Base-by-base conservation (phyloP, 2,329 filamentous ascomycete species). In the Ramularia collo-cygni region DNA sequence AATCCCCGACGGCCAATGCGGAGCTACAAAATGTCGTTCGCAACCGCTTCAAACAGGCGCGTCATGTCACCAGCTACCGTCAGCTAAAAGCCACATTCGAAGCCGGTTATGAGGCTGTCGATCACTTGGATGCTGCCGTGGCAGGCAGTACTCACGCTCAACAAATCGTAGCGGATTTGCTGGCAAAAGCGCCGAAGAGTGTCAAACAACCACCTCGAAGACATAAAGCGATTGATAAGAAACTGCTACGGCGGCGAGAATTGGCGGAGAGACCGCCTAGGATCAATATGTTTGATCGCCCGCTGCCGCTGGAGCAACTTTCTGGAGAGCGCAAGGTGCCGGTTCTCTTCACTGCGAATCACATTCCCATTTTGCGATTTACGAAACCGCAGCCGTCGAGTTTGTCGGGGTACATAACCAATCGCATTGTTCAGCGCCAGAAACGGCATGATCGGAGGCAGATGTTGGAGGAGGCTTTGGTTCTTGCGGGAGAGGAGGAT, bases 291-390 rank as follows among this genome's bases (percentile, higher is more conserved):
- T 43, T 55, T 35, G 42, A 45, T 3, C 49, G 56, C 1, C 57
- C 59, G 2, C 43, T 59, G 9, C 55, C 58, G 2, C 41, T 52
- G 19, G 44, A 55, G 8, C 33, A 55, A 28, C 47, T 84, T 2
- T 62, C 63, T 4, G 28, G 33, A 9, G 18, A 29, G 15, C 9
- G 15, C 38, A 73, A 13, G 32, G 68, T 85, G 2, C 84, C 84
- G 1, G 64, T 64, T 1, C 56, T 86, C 1, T 64, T 73, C 21
- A 70, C 74, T 3, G 69, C 78, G 2, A 67, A 70, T 28, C 70
- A 69, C 17, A 61, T 79, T 16, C 76, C 82, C 1, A 82, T 88
- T 53, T 59, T 90, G 18, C 76, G 84, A 26, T 62, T 81, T 31
- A 71, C 66, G 46, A 84, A 83, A 58, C 79, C 79, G 4, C 81